Conservation (phyloP, 2,329 filamentous ascomycete genomes). For the Hypoxylon sp. region DNA sequence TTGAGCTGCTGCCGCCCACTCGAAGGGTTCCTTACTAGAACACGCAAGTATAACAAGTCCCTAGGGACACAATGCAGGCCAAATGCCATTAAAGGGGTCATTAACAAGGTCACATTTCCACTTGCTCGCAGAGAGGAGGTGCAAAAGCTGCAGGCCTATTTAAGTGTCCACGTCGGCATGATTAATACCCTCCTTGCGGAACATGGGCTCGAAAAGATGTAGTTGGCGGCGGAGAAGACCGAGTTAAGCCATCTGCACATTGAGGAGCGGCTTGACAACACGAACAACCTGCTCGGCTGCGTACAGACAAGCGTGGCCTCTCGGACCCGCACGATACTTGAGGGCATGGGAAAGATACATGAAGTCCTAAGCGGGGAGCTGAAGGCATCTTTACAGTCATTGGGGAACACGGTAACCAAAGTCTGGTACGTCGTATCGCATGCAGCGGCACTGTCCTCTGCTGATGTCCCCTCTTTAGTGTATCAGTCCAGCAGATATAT, state of each 20-base stretch:
- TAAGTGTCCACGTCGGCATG: neutral
- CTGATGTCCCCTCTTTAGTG: neutral
- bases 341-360: neutral
- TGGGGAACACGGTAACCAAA: neutral
- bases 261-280: neutral
- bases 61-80: neutral
- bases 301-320: neutral
- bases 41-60: neutral
- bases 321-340: neutral
- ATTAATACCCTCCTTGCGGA: neutral
- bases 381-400: neutral
- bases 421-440: neutral
- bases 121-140: neutral
- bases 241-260: neutral
- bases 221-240: neutral
- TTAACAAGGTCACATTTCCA: neutral
- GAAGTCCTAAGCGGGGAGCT: neutral
- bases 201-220: neutral
- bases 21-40: neutral
- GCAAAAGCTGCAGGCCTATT: neutral
- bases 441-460: neutral
- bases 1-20: neutral
- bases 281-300: neutral
- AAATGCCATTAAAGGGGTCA: neutral
- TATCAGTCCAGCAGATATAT: neutral